Evolutionary conservation across 1,284 basidiomycete genomes (phyloP).

Genomic region (Rhodotorula sp.): DNA sequence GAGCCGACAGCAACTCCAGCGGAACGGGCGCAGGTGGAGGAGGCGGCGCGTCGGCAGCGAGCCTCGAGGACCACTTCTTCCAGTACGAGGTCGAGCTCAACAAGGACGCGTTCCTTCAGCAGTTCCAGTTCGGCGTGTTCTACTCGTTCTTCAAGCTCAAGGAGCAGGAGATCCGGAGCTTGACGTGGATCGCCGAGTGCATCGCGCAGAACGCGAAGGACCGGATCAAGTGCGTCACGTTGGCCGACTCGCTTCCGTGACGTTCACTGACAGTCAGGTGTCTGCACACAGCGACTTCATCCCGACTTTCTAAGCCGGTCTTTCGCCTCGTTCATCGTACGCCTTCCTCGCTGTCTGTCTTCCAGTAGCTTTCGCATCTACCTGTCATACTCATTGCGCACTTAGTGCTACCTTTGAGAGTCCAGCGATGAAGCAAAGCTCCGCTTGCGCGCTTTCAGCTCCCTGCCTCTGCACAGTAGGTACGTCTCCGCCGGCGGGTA

Average conservation of each 20-base stretch:
- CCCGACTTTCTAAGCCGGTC: not conserved
- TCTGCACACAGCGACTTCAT: not conserved
- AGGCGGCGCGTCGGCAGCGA: constrained; percentile 50
- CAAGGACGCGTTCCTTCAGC: constrained; percentile 89
- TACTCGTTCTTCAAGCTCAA: constrained; percentile 95
- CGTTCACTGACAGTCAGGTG: no score
- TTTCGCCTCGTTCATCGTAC: not conserved
- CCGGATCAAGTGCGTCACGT: constrained; percentile 58
- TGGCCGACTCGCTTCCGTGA: constrained; percentile 50
- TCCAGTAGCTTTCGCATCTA: not conserved
- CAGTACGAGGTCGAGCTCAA: constrained; percentile 86
- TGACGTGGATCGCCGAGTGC: constrained; percentile 64
- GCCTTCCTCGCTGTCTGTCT: constrained; percentile 42
- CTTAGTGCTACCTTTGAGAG: not conserved
- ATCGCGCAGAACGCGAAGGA: constrained; percentile 92
- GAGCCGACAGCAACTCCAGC: constrained; percentile 28
- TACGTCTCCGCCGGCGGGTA: no score
- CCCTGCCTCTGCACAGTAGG: no score
- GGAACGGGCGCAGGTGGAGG: constrained; percentile 32
- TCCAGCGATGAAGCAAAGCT: not conserved
- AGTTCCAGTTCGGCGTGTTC: constrained; percentile 73
- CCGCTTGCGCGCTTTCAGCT: no score
- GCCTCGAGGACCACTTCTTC: constrained; percentile 94
- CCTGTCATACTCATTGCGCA: not conserved
- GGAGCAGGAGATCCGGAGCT: constrained; percentile 96